Base-by-base conservation (phyloP, 352 stramenopile species). In the Thalassiosira ordinaria region DNA sequence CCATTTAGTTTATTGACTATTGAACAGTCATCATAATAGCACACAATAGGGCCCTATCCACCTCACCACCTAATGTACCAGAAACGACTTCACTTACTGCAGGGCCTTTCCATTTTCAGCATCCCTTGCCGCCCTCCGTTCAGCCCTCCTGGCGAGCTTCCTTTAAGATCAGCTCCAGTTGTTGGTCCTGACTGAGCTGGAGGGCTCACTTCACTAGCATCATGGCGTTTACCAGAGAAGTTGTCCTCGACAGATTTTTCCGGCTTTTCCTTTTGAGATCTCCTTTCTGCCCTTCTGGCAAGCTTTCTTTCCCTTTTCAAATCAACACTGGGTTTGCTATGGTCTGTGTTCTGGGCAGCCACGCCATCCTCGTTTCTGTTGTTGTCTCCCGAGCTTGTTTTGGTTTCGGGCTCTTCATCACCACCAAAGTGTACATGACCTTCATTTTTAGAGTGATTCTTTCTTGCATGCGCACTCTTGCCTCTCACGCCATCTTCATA, bases 71-170 rank as follows among this genome's bases (percentile, higher is more conserved):
- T n/a, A n/a, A n/a, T n/a, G n/a, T n/a, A n/a, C n/a, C n/a, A n/a
- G n/a, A n/a, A n/a, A n/a, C n/a, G n/a, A n/a, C n/a, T n/a, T n/a
- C n/a, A n/a, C n/a, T n/a, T n/a, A n/a, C n/a, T n/a, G n/a, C n/a
- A n/a, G n/a, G n/a, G n/a, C 31, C 41, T 9, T 52, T 29, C n/a
- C 16, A 29, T 65, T 65, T 27, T 5, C 14, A 6, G 14, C 29
- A 24, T 63, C 14, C 55, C 7, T 44, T 13, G 55, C 31, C 24
- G 46, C 46, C 29, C 85, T 83, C 44, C 88, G 67, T 66, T 86
- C 87, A 22, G 89, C 89, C 60, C 89, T 71, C 27, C 89, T 79
- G 31, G 77, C 77, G 37, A 94, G 69, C 57, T 94, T 94, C 41
- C 85, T 72, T 37, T 87, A 80, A 44, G 11, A 41, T 41, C 33